Evolutionary conservation across 2,329 filamentous ascomycete genomes (phyloP), one percentile per base, ranked within the genome.

Genomic region (Colletotrichum lini): DNA sequence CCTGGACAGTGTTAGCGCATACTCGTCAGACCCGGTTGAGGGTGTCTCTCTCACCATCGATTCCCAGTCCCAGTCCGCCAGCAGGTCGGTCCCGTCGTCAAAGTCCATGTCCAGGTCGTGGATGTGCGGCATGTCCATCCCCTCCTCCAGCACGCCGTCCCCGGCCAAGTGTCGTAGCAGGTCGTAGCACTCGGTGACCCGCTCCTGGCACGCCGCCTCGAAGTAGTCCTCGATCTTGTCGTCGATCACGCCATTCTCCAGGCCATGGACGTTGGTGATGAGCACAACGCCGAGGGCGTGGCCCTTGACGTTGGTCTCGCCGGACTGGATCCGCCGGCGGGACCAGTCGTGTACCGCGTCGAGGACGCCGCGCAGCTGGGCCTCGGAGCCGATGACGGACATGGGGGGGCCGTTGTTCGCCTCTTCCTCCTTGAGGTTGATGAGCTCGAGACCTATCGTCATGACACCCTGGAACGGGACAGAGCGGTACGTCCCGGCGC

Each of bases 361-460:
- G 2, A 83, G 74, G 4, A 79, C 77, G 8, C 75, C 73, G 0
- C 77, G 77, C 15, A 83, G 69, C 54, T 83, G 81, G n/a, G 73
- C 70, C 54, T 84, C 81, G n/a, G 72, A 72, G 65, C 74, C 76
- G 16, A 75, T 77, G 3, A 80, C 77, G 1, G 80, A 76, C 4
- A 78, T 72, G 4, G 78, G 68, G 30, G 75, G 78, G 8, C 76
- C 79, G 10, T 79, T 75, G 38, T 76, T 79, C 35, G 74, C 77
- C 65, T 84, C 81, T 57, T 86, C 85, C 53, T 84, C 80, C 6
- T 83, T 80, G 72, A 84, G 82, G 73, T 83, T 80, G 49, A 86
- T 76, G 4, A 88, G 79, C 72, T 89, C 87, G 6, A 86, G 76
- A 30, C 80, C 81, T 9, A 89, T 78, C 1, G 82, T 82, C 60